Conservation (phyloP, 768 basidiomycete species). For the Hygrophorus russula region DNA sequence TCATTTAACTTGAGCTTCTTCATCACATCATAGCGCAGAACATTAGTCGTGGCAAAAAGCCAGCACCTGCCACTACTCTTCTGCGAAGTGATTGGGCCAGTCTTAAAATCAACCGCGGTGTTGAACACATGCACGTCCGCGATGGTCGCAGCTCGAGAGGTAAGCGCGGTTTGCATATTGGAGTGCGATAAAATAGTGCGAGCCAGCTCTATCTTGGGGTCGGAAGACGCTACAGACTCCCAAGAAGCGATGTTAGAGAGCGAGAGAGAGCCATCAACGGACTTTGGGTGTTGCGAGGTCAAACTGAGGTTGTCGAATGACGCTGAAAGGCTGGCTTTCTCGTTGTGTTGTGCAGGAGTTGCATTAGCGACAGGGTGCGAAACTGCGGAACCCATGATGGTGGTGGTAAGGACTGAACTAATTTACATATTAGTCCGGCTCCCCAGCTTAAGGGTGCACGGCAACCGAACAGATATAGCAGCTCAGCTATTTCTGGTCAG, state of each 20-base stretch:
- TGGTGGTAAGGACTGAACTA: not conserved
- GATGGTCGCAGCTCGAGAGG: conserved; percentile 50
- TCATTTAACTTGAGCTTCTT: conserved; percentile 77
- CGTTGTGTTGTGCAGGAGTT: conserved; percentile 9
- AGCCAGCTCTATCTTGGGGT: conserved; percentile 61
- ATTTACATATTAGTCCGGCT: too few species aligned
- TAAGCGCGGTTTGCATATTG: conserved; percentile 51
- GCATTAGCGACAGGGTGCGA: conserved; percentile 3
- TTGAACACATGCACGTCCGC: conserved; percentile 77
- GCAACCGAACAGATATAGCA: too few species aligned
- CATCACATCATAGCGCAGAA: conserved; percentile 75
- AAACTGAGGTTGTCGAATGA: conserved; percentile 17
- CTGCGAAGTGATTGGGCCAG: conserved; percentile 79
- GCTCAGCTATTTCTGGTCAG: too few species aligned
- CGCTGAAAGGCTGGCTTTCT: conserved; percentile 11
- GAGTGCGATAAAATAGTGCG: conserved; percentile 65
- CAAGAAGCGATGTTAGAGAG: conserved; percentile 49
- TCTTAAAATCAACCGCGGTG: conserved; percentile 66
- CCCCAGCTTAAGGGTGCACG: not conserved
- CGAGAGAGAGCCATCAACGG: conserved; percentile 52
- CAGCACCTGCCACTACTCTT: conserved; percentile 87
- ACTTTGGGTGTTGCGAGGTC: conserved; percentile 29
- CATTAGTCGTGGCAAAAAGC: conserved; percentile 89
- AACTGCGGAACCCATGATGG: conserved; percentile 11
- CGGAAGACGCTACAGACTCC: conserved; percentile 43